phyloP scores from a whole-genome alignment of 2,329 filamentous ascomycete species.

The Ceratocystis smalleyi region DNA sequence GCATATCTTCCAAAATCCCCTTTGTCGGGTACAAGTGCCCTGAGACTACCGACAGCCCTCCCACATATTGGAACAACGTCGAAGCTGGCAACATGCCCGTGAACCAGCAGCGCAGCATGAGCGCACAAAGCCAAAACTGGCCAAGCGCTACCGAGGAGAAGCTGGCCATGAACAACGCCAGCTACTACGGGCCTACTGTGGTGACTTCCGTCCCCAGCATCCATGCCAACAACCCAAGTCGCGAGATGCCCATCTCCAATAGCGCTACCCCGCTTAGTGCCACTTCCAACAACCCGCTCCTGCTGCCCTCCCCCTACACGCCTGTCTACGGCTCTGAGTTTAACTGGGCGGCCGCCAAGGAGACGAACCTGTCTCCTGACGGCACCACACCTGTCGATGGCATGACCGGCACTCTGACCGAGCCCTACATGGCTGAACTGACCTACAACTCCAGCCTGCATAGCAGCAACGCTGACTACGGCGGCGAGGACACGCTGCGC shows the following conservation, averaged over 20 bases:
- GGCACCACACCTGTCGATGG: background rate
- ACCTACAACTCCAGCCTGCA: slow-evolving; percentile 9
- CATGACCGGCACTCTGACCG: background rate
- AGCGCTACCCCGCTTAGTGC: background rate
- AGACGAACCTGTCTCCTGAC: background rate
- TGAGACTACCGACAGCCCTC: background rate
- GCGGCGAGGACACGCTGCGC: slow-evolving; percentile 14
- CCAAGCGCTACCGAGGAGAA: slow-evolving; percentile 5
- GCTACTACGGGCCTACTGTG: background rate
- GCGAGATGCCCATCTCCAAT: background rate
- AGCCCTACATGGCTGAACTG: slow-evolving; percentile 12
- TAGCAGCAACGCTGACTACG: slow-evolving; percentile 10
- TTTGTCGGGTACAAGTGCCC: slow-evolving; percentile 6
- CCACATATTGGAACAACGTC: slow-evolving; percentile 4
- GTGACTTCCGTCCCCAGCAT: background rate
- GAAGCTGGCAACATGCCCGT: slow-evolving; percentile 7
- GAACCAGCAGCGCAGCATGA: slow-evolving; percentile 6
- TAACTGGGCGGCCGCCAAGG: slow-evolving; percentile 7
- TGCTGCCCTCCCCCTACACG: slow-evolving; percentile 3
- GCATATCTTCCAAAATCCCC: slow-evolving; percentile 8
- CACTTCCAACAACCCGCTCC: background rate
- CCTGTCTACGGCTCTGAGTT: background rate
- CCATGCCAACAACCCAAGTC: background rate
- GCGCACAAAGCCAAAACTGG: background rate
- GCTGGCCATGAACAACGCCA: background rate